Conservation (phyloP, 164 flowering plant genomes). For the Vitis cinerea region DNA sequence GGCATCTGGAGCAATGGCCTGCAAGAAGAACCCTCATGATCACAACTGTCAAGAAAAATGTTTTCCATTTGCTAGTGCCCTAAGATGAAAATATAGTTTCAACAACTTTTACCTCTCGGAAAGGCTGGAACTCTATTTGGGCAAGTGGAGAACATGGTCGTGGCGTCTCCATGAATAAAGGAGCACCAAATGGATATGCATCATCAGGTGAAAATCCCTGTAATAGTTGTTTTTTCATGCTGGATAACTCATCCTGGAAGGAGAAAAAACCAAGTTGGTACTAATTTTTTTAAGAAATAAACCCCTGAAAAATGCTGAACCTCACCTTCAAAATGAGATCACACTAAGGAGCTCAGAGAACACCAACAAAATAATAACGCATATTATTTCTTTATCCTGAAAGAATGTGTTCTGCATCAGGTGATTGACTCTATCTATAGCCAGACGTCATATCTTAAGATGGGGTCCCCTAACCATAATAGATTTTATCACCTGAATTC, state of each 20-base stretch:
- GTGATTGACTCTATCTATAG: no score
- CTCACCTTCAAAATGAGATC: no score
- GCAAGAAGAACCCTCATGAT: slow-evolving; percentile 19
- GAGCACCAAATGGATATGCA: slow-evolving; percentile 64
- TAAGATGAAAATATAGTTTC: background rate
- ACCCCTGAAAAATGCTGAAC: background rate
- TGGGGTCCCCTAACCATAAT: background rate
- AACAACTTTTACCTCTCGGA: slow-evolving; percentile 52
- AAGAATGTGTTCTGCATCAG: no score
- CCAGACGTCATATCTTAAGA: no score
- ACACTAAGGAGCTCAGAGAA: no score
- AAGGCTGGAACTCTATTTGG: slow-evolving; percentile 44
- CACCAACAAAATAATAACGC: no score
- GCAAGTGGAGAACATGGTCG: slow-evolving; percentile 72
- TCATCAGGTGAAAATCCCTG: slow-evolving; percentile 81
- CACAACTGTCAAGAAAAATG: background rate
- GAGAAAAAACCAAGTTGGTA: slow-evolving; percentile 1
- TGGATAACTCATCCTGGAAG: slow-evolving; percentile 57
- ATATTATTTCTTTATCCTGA: no score
- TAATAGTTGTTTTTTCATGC: slow-evolving; percentile 51
- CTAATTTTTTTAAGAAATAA: background rate
- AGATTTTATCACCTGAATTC: background rate
- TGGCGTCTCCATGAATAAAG: slow-evolving; percentile 80
- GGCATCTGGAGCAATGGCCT: slow-evolving; percentile 39
- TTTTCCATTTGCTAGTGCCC: background rate